Conservation (phyloP, 495 filamentous ascomycete species). For the Penicillium paradoxum region DNA sequence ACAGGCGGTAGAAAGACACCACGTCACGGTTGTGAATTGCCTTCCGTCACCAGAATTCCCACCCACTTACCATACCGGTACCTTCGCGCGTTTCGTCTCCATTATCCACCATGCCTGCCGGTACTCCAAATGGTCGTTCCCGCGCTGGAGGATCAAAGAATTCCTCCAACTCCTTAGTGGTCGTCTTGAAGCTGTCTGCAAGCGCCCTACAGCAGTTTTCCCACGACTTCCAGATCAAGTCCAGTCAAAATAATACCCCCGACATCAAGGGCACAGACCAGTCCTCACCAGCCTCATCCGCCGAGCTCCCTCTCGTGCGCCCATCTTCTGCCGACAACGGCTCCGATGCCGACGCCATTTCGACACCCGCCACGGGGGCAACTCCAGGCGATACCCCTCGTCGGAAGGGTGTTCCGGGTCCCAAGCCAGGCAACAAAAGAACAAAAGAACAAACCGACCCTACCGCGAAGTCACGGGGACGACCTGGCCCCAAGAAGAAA, state of each 20-base stretch:
- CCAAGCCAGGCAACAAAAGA: conserved; percentile 57
- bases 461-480: conserved; percentile 63
- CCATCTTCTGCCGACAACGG: conserved; percentile 50
- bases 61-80: conserved; percentile 4
- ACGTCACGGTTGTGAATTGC: conserved; percentile 20
- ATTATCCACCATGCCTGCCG: conserved; percentile 28
- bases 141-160: conserved; percentile 34
- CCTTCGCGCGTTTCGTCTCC: conserved; percentile 10
- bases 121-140: conserved; percentile 36
- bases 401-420: conserved; percentile 53
- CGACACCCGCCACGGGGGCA: conserved; percentile 49
- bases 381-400: conserved; percentile 49
- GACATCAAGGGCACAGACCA: conserved; percentile 42
- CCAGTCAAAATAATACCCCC: conserved; percentile 28
- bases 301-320: conserved; percentile 46
- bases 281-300: conserved; percentile 44
- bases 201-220: conserved; percentile 45
- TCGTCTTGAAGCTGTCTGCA: conserved; percentile 52
- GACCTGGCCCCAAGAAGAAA: conserved; percentile 95
- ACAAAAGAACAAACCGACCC: conserved; percentile 54
- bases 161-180: conserved; percentile 32
- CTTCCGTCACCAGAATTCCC: conserved; percentile 13
- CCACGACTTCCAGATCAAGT: conserved; percentile 27
- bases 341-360: conserved; percentile 52
- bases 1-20: conserved; percentile 15